Base-by-base conservation (phyloP, 495 filamentous ascomycete genomes). In the Penicillium canescens region DNA sequence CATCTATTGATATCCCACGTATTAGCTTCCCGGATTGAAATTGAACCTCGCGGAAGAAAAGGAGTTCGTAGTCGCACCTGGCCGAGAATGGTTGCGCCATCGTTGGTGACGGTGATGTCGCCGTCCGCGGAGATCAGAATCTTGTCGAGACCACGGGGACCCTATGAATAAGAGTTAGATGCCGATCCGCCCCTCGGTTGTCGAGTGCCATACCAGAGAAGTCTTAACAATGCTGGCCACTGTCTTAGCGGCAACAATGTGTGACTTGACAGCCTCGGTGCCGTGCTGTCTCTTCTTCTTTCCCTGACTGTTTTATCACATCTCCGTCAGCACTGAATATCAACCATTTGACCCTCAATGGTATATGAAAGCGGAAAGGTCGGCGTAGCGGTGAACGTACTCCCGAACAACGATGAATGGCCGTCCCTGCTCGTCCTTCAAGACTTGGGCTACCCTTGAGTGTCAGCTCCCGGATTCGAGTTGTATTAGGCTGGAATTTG, bases 381-480 rank as follows among this genome's bases (percentile, higher is more conserved):
- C 46, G 40, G 35, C 41, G 26, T 57, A 55, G 55, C 59, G 51
- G 56, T 56, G 43, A 59, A 85, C 91, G 73, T 82, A 96, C 92
- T 99, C 94, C 86, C 94, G 85, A 57, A 99, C 94, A 54, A 99
- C 86, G 65, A 99, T 98, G 70, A 99, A 98, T 39, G 95, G 94
- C 64, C 94, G 85, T 54, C 94, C 94, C 68, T 92, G 86, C 75
- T 99, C 94, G 84, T 99, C 94, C 78, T 87, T 86, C 78, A 89
- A 78, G 72, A 91, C 78, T 72, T 83, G 80, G 57, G 87, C 87
- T 88, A 67, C 65, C 62, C 37, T 45, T 58, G 53, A 54, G 55
- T 37, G 61, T 78, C 42, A 78, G 65, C 52, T 55, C 55, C 54
- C 39, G 36, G 36, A 41, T 24, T 26, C 8, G 26, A 7, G 11